phyloP scores from a whole-genome alignment of 371 early-diverging fungal species.

The Sporodiniella umbellata region DNA sequence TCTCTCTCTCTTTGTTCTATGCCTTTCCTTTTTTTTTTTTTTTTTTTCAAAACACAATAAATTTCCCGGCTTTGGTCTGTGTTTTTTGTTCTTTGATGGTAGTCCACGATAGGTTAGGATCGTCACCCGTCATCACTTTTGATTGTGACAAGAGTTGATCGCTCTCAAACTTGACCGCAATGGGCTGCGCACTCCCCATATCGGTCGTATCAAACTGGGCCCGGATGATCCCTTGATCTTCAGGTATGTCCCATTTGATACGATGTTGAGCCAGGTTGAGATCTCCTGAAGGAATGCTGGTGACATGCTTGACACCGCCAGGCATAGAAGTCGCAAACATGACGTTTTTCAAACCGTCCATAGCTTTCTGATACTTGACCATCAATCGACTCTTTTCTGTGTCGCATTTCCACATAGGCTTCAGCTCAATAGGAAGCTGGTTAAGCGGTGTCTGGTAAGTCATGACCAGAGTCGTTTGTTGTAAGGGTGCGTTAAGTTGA shows the following conservation, averaged over 20 bases:
- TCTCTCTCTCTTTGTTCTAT: too few species aligned
- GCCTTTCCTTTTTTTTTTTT: too few species aligned
- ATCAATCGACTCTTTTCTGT: conserved; percentile 47
- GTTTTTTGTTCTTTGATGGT: conserved; percentile 13
- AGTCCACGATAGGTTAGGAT: conserved; percentile 20
- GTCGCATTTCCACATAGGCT: conserved; percentile 61
- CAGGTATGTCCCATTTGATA: conserved; percentile 45
- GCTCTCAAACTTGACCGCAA: conserved; percentile 48
- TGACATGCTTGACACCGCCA: conserved; percentile 45
- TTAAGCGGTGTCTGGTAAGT: conserved; percentile 29
- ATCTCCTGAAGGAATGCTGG: conserved; percentile 52
- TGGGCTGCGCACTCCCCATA: conserved; percentile 43
- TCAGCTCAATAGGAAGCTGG: too few species aligned
- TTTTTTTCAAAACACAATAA: conserved; percentile 9
- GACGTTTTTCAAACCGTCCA: conserved; percentile 26
- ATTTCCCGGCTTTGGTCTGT: conserved; percentile 31
- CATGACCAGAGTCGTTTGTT: too few species aligned
- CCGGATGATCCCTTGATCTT: conserved; percentile 37
- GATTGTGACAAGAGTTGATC: conserved; percentile 32
- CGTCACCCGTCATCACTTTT: conserved; percentile 13
- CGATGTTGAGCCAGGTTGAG: conserved; percentile 49
- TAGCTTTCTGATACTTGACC: conserved; percentile 45
- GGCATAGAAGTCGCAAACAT: conserved; percentile 48
- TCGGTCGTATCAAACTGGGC: conserved; percentile 48
- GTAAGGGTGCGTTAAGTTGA: conserved; percentile 16